These are phyloP conservation scores for Mycena floridula DNA, from an alignment of 768 basidiomycete genomes.

Conservation along the genomic window DNA sequence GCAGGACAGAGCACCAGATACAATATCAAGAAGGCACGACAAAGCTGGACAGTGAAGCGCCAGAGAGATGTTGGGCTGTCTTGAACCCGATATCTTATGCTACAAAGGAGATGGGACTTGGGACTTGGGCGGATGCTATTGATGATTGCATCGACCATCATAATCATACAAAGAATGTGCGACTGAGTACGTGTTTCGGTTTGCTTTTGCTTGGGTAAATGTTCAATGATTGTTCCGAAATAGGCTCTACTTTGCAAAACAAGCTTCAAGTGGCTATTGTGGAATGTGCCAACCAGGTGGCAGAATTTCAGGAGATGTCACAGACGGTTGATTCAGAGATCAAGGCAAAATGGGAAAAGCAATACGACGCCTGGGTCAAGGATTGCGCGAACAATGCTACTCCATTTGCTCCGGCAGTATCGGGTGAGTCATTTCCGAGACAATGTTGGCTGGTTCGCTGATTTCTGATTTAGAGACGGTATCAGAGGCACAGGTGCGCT, in stretches of 20 bases:
- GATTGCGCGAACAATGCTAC: constrained; percentile 7
- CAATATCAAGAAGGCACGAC: constrained; percentile 18
- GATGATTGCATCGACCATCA: constrained; percentile 23
- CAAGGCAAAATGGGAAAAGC: constrained; percentile 7
- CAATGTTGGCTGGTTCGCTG: background rate
- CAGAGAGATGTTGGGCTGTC: constrained; percentile 24
- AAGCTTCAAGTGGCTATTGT: constrained; percentile 1
- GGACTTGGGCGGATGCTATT: constrained; percentile 17
- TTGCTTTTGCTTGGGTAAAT: background rate
- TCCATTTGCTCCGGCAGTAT: constrained; percentile 7
- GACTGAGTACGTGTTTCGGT: constrained; percentile 17
- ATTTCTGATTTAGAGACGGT: constrained; percentile 6
- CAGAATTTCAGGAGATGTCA: background rate
- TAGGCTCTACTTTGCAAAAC: background rate
- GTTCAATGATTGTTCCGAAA: background rate
- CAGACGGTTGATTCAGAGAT: background rate
- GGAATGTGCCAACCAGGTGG: background rate
- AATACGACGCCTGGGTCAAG: constrained; percentile 10
- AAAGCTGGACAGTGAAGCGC: constrained; percentile 26
- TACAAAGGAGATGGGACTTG: constrained; percentile 27
- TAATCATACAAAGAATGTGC: constrained; percentile 22
- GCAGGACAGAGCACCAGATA: constrained; percentile 22
- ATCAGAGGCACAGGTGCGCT: constrained; percentile 7
- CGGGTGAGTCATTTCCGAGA: constrained; percentile 1
- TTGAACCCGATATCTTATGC: constrained; percentile 16